A percentile compares a stretch with the other conserved stretches of the same genome.
phyloP scores from a whole-genome alignment of 148 eudicot genomes.

The Vaccinium vitisidaea region DNA sequence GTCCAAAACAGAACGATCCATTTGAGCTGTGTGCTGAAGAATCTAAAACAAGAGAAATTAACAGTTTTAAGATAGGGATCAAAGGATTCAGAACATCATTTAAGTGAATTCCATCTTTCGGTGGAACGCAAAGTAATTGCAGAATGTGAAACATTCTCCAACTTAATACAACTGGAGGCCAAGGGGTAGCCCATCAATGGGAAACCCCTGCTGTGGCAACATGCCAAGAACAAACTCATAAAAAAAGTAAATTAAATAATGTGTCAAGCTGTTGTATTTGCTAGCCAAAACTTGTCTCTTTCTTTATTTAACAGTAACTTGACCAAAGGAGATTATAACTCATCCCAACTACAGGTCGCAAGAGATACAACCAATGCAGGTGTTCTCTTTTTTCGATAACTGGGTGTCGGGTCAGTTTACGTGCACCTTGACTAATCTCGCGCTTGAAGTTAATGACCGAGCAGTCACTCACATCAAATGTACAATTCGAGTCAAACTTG shows the following conservation, averaged over 20 bases:
- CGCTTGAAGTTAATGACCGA: not conserved
- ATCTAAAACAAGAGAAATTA: not conserved
- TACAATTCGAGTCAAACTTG: not conserved
- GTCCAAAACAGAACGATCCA: conserved; percentile 71
- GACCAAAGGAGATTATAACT: too few relatives aligned
- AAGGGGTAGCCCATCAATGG: not conserved
- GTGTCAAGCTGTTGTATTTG: not conserved
- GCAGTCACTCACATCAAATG: not conserved
- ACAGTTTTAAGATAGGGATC: not conserved
- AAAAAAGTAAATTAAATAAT: not conserved
- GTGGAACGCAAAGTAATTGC: not conserved
- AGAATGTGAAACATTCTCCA: not conserved
- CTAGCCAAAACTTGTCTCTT: not conserved
- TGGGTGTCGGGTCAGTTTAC: too few relatives aligned
- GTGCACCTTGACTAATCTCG: too few relatives aligned
- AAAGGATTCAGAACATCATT: not conserved
- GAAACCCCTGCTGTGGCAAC: not conserved
- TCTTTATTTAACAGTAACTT: not conserved
- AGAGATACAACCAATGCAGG: not conserved
- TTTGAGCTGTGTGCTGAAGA: conserved; percentile 32
- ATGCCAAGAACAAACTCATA: not conserved
- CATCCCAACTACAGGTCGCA: not conserved
- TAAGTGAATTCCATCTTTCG: not conserved
- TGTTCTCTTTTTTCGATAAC: not conserved
- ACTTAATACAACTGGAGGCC: not conserved